Evolutionary conservation across 2,329 filamentous ascomycete species (phyloP).

Genomic region (Macrophomina pseudophaseolina): DNA sequence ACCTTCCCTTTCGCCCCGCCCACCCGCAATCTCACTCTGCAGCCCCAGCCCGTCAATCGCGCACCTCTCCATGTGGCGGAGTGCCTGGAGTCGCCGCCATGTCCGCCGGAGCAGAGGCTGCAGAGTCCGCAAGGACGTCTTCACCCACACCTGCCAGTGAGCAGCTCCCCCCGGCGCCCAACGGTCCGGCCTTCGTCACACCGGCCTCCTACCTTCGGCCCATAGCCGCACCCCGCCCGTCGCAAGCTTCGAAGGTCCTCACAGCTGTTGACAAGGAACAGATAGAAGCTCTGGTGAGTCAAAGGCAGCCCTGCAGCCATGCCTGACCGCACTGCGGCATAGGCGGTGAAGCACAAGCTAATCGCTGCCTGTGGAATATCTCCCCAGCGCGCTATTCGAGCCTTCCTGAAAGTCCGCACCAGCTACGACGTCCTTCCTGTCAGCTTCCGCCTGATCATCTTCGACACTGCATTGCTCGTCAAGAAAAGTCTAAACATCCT

Average conservation of each 20-base stretch:
- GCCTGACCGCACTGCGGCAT: constrained; percentile 3
- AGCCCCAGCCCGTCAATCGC: constrained; percentile 1
- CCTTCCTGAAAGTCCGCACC: constrained; percentile 93
- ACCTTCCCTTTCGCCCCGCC: constrained; percentile 20
- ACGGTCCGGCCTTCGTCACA: constrained; percentile 41
- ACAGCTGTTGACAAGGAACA: constrained; percentile 76
- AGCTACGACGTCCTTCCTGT: constrained; percentile 98
- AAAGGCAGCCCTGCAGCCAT: neutral
- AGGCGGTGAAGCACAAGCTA: constrained; percentile 17
- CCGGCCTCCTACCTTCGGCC: constrained; percentile 45
- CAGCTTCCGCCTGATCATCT: constrained; percentile 92
- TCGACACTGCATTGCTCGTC: constrained; percentile 93
- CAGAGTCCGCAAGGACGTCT: constrained; percentile 35
- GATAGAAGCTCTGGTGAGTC: constrained; percentile 75
- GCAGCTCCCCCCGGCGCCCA: constrained; percentile 28
- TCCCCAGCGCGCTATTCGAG: constrained; percentile 80
- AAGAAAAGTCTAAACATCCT: constrained; percentile 97
- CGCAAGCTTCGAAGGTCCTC: constrained; percentile 45
- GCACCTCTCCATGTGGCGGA: constrained; percentile 43
- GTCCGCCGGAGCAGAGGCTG: constrained; percentile 43
- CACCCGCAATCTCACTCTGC: constrained; percentile 5
- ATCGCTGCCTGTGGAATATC: neutral
- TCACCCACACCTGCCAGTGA: constrained; percentile 35
- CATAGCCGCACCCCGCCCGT: constrained; percentile 35
- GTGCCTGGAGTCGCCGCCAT: constrained; percentile 40